phyloP scores from a whole-genome alignment of 495 filamentous ascomycete species.

The Xylaria grammica region DNA sequence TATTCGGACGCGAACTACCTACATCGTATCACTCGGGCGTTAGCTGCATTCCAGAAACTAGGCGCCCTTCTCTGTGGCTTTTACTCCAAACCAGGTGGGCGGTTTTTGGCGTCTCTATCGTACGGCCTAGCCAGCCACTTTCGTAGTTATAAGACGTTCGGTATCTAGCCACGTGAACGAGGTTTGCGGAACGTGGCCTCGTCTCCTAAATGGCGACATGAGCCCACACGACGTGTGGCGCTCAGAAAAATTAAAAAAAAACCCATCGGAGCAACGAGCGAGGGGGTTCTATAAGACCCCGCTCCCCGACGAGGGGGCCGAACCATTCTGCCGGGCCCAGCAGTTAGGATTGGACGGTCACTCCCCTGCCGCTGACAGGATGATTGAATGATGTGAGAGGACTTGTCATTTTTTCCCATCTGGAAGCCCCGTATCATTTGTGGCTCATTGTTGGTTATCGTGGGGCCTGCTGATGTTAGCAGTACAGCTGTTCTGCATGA shows the following conservation, averaged over 20 bases:
- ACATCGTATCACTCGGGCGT: background rate
- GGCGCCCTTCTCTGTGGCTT: background rate
- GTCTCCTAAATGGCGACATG: background rate
- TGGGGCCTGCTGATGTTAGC: background rate
- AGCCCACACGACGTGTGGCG: background rate
- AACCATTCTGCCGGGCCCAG: constrained; percentile 16
- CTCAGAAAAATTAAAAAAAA: background rate
- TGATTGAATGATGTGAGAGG: background rate
- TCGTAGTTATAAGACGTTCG: background rate
- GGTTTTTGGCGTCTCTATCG: background rate
- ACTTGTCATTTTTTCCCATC: background rate
- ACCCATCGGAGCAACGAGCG: background rate
- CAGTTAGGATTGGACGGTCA: constrained; percentile 6
- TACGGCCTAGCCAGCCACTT: background rate
- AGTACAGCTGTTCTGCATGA: constrained; percentile 11
- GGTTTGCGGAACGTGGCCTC: background rate
- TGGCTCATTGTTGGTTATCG: background rate
- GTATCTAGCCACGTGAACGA: background rate
- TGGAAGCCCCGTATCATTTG: background rate
- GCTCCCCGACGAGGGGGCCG: background rate
- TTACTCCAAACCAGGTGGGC: background rate
- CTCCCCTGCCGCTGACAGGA: background rate
- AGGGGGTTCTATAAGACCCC: background rate
- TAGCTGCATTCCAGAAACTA: background rate
- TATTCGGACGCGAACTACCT: no score